These are phyloP conservation scores for Sherardia arvensis DNA, from an alignment of 257 asterid genomes.

Conservation along the genomic window DNA sequence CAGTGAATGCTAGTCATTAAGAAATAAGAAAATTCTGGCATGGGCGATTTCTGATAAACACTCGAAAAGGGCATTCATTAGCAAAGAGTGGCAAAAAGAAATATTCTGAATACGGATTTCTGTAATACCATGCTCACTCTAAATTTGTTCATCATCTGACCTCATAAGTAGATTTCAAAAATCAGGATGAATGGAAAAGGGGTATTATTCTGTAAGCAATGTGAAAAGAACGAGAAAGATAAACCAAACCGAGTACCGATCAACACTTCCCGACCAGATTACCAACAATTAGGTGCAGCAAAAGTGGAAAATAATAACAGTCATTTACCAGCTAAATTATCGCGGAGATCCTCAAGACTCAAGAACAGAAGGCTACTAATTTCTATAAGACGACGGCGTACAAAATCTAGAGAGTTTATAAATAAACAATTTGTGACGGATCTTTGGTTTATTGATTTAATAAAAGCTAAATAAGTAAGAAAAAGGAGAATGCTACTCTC, in stretches of 20 bases:
- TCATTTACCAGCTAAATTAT: neutral
- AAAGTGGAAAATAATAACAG: neutral
- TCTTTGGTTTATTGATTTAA: neutral
- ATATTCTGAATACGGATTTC: neutral
- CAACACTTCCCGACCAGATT: neutral
- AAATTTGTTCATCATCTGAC: neutral
- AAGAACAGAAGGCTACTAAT: neutral
- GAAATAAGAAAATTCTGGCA: neutral
- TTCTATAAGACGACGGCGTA: neutral
- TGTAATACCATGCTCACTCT: neutral
- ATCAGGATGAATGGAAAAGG: neutral
- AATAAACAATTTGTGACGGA: neutral
- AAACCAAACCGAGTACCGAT: neutral
- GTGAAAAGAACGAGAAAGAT: neutral
- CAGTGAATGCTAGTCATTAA: neutral
- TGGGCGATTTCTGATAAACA: neutral
- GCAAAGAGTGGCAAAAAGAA: neutral
- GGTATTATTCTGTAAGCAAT: conserved; percentile 1
- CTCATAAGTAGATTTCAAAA: neutral
- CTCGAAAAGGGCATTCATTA: neutral
- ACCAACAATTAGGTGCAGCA: neutral
- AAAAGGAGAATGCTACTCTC: neutral
- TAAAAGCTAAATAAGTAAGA: neutral
- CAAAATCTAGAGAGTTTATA: neutral
- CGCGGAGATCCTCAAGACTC: neutral